A percentile compares a stretch with the other conserved stretches of the same genome.
Evolutionary conservation across 2,329 filamentous ascomycete genomes (phyloP).

Genomic region (Hawksworthiomyces lignivorus): DNA sequence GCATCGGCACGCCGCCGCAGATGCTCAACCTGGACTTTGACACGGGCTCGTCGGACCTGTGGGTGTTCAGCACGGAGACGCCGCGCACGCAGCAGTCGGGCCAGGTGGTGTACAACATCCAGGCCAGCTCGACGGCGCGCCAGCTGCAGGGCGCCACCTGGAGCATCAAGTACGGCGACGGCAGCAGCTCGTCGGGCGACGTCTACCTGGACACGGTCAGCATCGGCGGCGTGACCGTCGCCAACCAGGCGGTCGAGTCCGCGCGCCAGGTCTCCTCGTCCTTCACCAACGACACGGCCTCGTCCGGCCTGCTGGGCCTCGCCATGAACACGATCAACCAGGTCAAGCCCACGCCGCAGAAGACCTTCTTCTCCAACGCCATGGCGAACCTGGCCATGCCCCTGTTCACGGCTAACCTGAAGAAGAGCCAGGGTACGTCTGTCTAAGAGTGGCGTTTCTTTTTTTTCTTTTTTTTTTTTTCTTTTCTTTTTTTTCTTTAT

Average conservation of each 20-base stretch:
- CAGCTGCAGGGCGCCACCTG: conserved; percentile 26
- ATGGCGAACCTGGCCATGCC: conserved; percentile 21
- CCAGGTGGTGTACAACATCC: conserved; percentile 30
- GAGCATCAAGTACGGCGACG: conserved; percentile 35
- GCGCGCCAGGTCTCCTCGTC: conserved; percentile 31
- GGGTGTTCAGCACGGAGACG: conserved; percentile 35
- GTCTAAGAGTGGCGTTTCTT: too few species aligned
- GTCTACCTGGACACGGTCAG: conserved; percentile 36
- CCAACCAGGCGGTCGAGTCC: conserved; percentile 34
- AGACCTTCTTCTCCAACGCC: conserved; percentile 33
- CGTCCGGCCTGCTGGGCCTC: conserved; percentile 37
- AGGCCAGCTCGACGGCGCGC: conserved; percentile 29
- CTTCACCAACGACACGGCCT: conserved; percentile 29
- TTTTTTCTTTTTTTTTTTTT: background rate
- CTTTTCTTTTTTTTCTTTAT: background rate
- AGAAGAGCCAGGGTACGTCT: conserved; percentile 26
- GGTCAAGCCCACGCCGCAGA: conserved; percentile 30
- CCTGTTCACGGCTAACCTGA: conserved; percentile 26
- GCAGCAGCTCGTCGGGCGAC: conserved; percentile 31
- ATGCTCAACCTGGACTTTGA: conserved; percentile 58
- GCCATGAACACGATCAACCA: conserved; percentile 37
- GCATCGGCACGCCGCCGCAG: conserved; percentile 44
- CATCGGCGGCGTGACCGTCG: conserved; percentile 33
- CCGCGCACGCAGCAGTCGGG: conserved; percentile 24
- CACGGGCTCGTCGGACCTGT: conserved; percentile 60